Evolutionary conservation across 768 basidiomycete genomes (phyloP).

Genomic region (Suillus luteus): DNA sequence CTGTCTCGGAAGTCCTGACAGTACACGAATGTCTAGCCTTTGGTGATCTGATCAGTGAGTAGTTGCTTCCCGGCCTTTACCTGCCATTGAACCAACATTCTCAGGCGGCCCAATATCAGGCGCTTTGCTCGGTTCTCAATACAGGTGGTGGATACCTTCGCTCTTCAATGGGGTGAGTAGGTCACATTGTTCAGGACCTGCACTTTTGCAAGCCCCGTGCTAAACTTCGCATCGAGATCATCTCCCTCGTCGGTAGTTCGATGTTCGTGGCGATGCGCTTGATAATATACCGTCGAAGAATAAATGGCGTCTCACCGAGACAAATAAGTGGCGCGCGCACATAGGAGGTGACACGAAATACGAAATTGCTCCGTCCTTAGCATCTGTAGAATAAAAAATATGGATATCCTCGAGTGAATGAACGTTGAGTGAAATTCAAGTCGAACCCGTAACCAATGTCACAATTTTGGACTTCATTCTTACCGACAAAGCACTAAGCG

Average conservation of each 20-base stretch:
- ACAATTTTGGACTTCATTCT: too few species aligned
- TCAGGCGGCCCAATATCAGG: not conserved
- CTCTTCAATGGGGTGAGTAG: constrained; percentile 3
- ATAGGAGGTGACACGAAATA: too few species aligned
- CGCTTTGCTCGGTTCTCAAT: not conserved
- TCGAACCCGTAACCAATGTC: too few species aligned
- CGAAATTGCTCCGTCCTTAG: too few species aligned
- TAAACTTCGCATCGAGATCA: not conserved
- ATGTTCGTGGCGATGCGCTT: not conserved
- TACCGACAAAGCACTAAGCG: too few species aligned
- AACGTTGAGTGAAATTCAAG: too few species aligned
- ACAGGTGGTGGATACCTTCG: not conserved
- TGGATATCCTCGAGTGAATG: too few species aligned
- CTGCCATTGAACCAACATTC: not conserved
- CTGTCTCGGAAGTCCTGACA: not conserved
- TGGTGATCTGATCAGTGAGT: not conserved
- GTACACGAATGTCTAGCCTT: not conserved
- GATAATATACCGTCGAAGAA: not conserved
- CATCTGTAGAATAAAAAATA: too few species aligned
- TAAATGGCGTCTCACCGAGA: too few species aligned
- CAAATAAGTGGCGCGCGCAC: too few species aligned
- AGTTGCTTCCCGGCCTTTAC: not conserved
- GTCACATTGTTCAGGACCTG: not conserved
- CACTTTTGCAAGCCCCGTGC: not conserved
- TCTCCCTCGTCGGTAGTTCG: not conserved